Base-by-base conservation (phyloP, 805 yeast genomes). In the Candida jianshihensis region DNA sequence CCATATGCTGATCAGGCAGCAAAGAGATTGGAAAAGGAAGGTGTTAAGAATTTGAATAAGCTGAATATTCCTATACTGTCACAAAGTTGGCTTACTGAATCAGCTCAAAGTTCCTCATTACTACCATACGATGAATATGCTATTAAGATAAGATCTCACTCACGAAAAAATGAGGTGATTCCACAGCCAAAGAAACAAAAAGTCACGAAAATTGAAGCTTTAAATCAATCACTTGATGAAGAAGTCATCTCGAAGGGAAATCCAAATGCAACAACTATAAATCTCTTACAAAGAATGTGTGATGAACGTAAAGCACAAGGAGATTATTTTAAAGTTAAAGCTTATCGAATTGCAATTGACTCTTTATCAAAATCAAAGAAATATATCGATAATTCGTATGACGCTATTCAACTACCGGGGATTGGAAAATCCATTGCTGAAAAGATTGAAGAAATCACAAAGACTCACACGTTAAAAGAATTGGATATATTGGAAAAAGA, bases 401-500 rank as follows among this genome's bases (percentile, higher is more conserved):
- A 73, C 29, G 75, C 77, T 2, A 32, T 41, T 12, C 48, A 49
- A 31, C 46, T 69, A 16, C 62, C 65, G 1, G 66, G 69, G 1
- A 47, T 73, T 14, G 73, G 75, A 1, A 45, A 56, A 10, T 49
- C 58, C 2, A 59, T 71, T 24, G 68, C 70, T 0, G 37, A 35
- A 3, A 70, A 73, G 46, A 63, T 74, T 18, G 71, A 65, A 29
- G 76, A 71, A 43, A 64, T 71, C 11, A 44, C 55, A n/a, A 38
- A 50, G 5, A 68, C 72, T 0, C 66, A 67, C 27, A 36, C 38
- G 3, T 42, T 60, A 20, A 31, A 22, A 35, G 55, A 35, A 33
- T 51, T 43, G 40, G 51, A 32, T 27, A 42, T 19, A 15, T 44
- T 36, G 31, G 42, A 34, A 43, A 49, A 32, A 44, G 60, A 63